Base-by-base conservation (phyloP, 148 eudicot species). In the Vaccinium myrtillus region DNA sequence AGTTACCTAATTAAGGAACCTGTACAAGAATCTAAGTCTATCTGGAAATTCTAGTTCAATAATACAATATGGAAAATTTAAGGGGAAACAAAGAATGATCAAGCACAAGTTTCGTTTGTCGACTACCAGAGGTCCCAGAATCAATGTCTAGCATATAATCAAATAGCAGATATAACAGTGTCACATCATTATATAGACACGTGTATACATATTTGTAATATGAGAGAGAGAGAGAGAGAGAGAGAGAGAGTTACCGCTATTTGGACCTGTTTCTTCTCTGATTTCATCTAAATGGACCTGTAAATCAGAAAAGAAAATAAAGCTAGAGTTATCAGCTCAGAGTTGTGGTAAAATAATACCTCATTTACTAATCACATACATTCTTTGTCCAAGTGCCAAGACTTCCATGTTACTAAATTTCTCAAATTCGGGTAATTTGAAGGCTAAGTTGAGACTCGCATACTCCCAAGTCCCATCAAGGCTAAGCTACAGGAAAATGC, bases 251-350 rank as follows among this genome's bases (percentile, higher is more conserved):
- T 19, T 83, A 94, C 98, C 98, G 27, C 84, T 84, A 88, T 87
- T 92, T 81, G 90, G 87, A 19, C 89, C 83, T 14, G 89, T 80
- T 75, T 87, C 93, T 87, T 93, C 98, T 85, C 81, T 89, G 86
- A 81, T 65, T 80, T 94, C 86, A 88, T 96, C 98, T 48, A 91
- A 85, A 86, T 94, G 87, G 83, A 86, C 97, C 98, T 95, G 91
- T 54, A 84, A 82, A 80, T 16, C 73, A 69, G 78, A 73, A 84
- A 36, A 51, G 14, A 82, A 81, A 49, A 81, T 13, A 81, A 15
- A 78, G 48, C 56, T 39, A 3, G 71, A 83, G 54, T 82, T 73
- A 23, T 59, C 84, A 30, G 3, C 11, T 2, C 25, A 1, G 15
- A 69, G 76, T 32, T 50, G 71, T 8, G 71, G 69, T 51, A 25